Evolutionary conservation across 768 basidiomycete species (phyloP).

Genomic region (Chiua virens): DNA sequence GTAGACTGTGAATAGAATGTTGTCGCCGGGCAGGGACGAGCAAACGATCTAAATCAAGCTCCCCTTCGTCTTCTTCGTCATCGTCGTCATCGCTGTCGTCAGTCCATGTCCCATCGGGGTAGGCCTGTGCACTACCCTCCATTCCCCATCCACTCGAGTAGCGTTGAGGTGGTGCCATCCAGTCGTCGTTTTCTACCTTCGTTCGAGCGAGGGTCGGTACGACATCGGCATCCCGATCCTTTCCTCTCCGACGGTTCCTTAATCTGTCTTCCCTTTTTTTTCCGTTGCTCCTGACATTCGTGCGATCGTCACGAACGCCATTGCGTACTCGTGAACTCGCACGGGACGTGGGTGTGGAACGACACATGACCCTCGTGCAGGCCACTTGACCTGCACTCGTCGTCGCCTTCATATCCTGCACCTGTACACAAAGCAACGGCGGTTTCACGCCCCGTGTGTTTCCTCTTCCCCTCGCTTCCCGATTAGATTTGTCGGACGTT

Average conservation of each 20-base stretch:
- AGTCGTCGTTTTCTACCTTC: conserved; percentile 56
- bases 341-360: conserved; percentile 69
- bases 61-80: conserved; percentile 52
- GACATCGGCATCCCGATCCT: conserved; percentile 35
- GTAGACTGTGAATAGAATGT: conserved; percentile 69
- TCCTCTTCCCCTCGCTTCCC: conserved; percentile 17
- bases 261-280: conserved; percentile 24
- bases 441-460: conserved; percentile 22
- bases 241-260: conserved; percentile 24
- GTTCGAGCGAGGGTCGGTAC: conserved; percentile 65
- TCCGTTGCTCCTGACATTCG: conserved; percentile 14
- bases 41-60: conserved; percentile 64
- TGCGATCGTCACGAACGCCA: conserved; percentile 21
- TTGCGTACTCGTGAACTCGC: conserved; percentile 45
- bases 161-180: conserved; percentile 38
- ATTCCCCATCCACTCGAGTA: conserved; percentile 35
- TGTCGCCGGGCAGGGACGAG: conserved; percentile 73
- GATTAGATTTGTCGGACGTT: conserved; percentile 28
- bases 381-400: conserved; percentile 40
- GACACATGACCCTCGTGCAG: conserved; percentile 59
- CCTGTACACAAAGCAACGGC: conserved; percentile 34
- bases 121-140: conserved; percentile 16
- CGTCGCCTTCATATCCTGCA: conserved; percentile 30
- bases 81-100: conserved; percentile 37
- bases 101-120: conserved; percentile 14